Percentiles rank a stretch among this genome's conserved stretches.
phyloP scores from a whole-genome alignment of 2,329 filamentous ascomycete genomes.

The Xylogone sp. region DNA sequence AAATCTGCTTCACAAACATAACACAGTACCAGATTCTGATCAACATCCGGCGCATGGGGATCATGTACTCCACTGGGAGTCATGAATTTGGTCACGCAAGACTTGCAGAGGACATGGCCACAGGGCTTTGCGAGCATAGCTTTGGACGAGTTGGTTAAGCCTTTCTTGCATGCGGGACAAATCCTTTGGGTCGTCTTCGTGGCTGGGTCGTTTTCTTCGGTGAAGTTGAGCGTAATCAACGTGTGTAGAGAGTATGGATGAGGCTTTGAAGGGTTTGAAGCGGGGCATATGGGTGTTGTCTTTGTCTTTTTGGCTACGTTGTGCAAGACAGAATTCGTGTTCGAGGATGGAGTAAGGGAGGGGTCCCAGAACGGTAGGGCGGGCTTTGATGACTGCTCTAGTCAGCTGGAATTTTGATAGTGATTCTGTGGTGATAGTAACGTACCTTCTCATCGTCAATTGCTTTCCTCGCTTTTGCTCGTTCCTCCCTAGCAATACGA shows the following conservation, averaged over 20 bases:
- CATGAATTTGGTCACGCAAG: constrained; percentile 82
- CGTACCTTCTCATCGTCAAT: constrained; percentile 69
- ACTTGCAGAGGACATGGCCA: constrained; percentile 86
- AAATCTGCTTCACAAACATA: constrained; percentile 85
- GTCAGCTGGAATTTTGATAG: constrained; percentile 8
- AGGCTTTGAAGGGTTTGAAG: constrained; percentile 59
- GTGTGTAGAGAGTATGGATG: constrained; percentile 77
- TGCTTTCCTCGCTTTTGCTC: constrained; percentile 63
- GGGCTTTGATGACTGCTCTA: constrained; percentile 50
- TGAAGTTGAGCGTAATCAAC: constrained; percentile 73
- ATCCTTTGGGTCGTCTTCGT: constrained; percentile 47
- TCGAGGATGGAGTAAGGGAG: constrained; percentile 69
- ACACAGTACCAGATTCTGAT: constrained; percentile 58
- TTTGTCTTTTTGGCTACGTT: constrained; percentile 60
- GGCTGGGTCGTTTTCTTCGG: constrained; percentile 58
- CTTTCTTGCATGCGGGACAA: constrained; percentile 85
- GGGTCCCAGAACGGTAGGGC: constrained; percentile 89
- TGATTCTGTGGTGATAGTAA: background rate
- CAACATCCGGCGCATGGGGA: constrained; percentile 52
- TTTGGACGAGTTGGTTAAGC: constrained; percentile 75
- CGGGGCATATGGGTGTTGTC: constrained; percentile 70
- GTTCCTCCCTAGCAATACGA: constrained; percentile 66
- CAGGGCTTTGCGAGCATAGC: constrained; percentile 83
- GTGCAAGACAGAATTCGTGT: constrained; percentile 53
- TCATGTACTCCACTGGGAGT: constrained; percentile 50